A percentile compares a stretch with the other conserved stretches of the same genome.
Evolutionary conservation across 2,329 filamentous ascomycete genomes (phyloP).

Genomic region (Epichloe coenophiala): DNA sequence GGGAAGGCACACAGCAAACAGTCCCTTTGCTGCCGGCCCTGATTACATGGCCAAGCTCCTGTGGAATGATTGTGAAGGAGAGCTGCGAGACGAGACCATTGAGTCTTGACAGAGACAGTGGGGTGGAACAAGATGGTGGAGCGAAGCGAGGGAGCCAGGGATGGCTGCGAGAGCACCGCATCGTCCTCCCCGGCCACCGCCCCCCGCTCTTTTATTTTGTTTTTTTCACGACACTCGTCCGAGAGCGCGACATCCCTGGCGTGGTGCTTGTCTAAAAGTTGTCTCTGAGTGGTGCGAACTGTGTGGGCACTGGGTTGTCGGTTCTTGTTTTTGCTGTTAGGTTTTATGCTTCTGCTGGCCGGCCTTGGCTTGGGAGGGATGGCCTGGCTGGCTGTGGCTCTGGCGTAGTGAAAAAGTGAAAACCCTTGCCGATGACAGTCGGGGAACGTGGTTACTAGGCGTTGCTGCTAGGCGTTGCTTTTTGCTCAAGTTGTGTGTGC

Average conservation of each 20-base stretch:
- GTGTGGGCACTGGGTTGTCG: not conserved
- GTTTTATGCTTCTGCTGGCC: not conserved
- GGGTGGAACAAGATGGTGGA: conserved; percentile 2
- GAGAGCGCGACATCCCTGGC: conserved; percentile 4
- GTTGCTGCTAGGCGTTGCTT: conserved; percentile 3
- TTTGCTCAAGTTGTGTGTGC: not conserved
- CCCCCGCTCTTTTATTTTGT: not conserved
- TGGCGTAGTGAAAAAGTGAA: not conserved
- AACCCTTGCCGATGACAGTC: conserved; percentile 6
- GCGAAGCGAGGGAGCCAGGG: not conserved
- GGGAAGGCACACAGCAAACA: not conserved
- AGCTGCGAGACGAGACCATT: not conserved
- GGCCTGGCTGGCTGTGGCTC: not conserved
- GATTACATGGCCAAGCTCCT: not conserved
- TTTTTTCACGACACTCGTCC: not conserved
- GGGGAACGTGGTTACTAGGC: not conserved
- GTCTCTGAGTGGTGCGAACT: not conserved
- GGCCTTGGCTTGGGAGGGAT: not conserved
- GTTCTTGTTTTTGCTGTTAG: not conserved
- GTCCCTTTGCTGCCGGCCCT: not conserved
- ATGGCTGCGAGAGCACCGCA: not conserved
- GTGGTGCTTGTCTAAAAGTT: not conserved
- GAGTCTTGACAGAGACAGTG: not conserved
- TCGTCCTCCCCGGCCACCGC: not conserved
- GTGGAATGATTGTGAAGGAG: not conserved